A percentile compares a stretch with the other conserved stretches of the same genome.
Evolutionary conservation across 2,329 filamentous ascomycete genomes (phyloP).

Genomic region (Berkeleyomyces basicola): DNA sequence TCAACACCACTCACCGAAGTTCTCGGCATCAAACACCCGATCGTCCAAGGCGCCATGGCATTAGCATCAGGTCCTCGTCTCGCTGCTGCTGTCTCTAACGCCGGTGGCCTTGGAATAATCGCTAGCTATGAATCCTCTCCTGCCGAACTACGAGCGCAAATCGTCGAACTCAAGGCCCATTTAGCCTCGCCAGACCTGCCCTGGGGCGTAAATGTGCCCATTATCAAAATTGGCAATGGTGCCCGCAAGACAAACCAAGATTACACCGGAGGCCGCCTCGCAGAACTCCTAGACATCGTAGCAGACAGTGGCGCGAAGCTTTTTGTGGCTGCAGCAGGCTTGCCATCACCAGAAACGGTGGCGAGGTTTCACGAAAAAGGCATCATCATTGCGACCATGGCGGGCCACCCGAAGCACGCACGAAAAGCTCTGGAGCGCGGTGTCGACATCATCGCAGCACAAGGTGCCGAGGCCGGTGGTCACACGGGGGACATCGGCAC

Average conservation of each 20-base stretch:
- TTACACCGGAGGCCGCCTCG: conserved; percentile 78
- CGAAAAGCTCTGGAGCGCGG: conserved; percentile 73
- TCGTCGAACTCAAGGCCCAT: conserved; percentile 69
- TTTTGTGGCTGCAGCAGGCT: conserved; percentile 78
- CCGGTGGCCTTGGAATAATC: conserved; percentile 67
- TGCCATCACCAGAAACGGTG: conserved; percentile 60
- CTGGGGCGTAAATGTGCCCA: conserved; percentile 80
- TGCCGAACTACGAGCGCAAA: conserved; percentile 57
- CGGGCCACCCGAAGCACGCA: conserved; percentile 81
- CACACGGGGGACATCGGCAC: conserved; percentile 81
- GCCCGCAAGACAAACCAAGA: conserved; percentile 90
- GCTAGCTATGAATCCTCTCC: conserved; percentile 59
- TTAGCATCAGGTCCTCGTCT: conserved; percentile 62
- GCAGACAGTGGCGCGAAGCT: conserved; percentile 69
- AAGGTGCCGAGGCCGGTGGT: conserved; percentile 84
- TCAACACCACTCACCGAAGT: conserved; percentile 64
- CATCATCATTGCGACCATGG: conserved; percentile 93
- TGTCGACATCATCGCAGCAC: conserved; percentile 80
- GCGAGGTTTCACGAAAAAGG: conserved; percentile 61
- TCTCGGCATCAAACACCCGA: conserved; percentile 70
- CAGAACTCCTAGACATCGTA: conserved; percentile 74
- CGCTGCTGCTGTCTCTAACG: conserved; percentile 76
- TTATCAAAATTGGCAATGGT: conserved; percentile 71
- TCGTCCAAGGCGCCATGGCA: conserved; percentile 90
- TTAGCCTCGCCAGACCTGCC: conserved; percentile 52